Conservation (phyloP, 371 early-diverging fungal species). For the Phascolomyces articulosus region DNA sequence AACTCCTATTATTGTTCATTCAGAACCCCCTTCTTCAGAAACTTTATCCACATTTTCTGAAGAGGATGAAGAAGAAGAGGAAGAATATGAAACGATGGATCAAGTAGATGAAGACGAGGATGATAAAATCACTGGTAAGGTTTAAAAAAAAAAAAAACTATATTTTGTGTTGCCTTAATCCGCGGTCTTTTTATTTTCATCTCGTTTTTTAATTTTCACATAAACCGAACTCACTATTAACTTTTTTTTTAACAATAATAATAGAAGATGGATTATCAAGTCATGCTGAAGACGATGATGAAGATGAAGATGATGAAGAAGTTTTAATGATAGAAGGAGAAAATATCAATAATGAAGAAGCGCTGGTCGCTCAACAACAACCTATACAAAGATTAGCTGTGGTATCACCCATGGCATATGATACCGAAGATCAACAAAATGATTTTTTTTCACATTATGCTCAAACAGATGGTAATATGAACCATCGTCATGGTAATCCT, state of each 20-base stretch:
- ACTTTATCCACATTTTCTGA: constrained; percentile 1
- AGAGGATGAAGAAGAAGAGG: neutral
- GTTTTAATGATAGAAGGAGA: too few species aligned
- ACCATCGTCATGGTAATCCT: neutral
- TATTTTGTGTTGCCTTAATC: too few species aligned
- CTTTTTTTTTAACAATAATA: too few species aligned
- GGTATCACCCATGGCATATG: constrained; percentile 21
- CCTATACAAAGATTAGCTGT: neutral
- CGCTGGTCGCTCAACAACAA: constrained; percentile 8
- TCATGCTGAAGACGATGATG: neutral
- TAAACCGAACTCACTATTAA: neutral
- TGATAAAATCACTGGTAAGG: neutral
- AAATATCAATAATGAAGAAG: too few species aligned
- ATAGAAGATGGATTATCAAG: neutral
- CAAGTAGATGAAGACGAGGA: neutral
- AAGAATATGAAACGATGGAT: neutral
- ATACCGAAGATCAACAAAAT: constrained; percentile 17
- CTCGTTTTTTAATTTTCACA: neutral
- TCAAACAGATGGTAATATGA: neutral
- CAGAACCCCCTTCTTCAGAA: neutral
- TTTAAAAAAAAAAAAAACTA: too few species aligned
- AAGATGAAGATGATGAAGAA: neutral
- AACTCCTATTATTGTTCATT: neutral
- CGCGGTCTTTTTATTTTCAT: neutral
- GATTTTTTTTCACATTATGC: constrained; percentile 17